Evolutionary conservation across 805 yeast species (phyloP), one percentile per base, ranked within the genome.

Genomic region (Saccharomycopsis capsularis): DNA sequence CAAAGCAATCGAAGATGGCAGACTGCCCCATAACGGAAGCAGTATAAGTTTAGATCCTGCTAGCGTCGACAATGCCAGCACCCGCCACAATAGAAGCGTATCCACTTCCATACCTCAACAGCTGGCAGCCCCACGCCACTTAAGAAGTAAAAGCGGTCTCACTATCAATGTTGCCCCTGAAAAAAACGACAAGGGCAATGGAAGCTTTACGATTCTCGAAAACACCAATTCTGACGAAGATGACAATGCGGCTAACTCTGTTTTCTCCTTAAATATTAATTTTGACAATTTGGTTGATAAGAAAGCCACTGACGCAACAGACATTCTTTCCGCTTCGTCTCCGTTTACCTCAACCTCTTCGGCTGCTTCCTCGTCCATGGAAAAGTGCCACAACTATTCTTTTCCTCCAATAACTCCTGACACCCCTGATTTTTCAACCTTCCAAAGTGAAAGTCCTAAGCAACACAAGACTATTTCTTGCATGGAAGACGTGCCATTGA

Each of bases 261-360:
- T 25, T 38, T 45, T 45, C 19, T 40, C 41, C 3, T 29, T 45
- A 4, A 34, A 45, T 9, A 45, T 45, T 30, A 34, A 45, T 22
- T 45, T 45, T 25, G 48, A 45, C 18, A 45, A 45, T 21, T 39
- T 45, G 24, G 19, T 44, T 16, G 32, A 27, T 7, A 7, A 7
- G 32, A 13, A 7, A 7, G 7, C 32, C 13, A 34, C 13, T 13
- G 19, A 34, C 7, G 15, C 13, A 13, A 7, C 7, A 29, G 32
- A 29, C 32, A 29, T 29, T 29, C n/a, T 34, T 9, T 5, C 19
- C n/a, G 18, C 6, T 6, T 9, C 19, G n/a, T 11, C 19, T 13
- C 18, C 38, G 7, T 5, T 13, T 34, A 34, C 19, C n/a, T 6
- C 13, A 9, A 16, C 38, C n/a, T 34, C 18, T 11, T 34, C 18